These are phyloP conservation scores for Viscum album DNA, from an alignment of 177 flowering plant genomes.

Conservation along the genomic window DNA sequence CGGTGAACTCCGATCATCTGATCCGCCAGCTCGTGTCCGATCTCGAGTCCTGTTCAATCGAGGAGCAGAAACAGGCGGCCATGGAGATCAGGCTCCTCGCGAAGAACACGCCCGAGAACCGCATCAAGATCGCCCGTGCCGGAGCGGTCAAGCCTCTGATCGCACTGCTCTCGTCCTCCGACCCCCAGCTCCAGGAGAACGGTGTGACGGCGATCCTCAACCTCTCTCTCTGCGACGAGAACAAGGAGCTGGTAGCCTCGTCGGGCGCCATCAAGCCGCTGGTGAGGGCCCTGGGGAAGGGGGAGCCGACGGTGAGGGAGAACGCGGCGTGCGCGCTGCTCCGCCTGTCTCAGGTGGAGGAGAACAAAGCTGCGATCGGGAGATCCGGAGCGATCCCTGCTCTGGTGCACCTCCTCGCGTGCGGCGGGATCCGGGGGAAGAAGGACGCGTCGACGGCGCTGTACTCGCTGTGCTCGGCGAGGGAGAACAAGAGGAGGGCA, in stretches of 20 bases:
- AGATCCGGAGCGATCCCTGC: conserved; percentile 70
- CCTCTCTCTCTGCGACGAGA: conserved; percentile 78
- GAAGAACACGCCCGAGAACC: conserved; percentile 71
- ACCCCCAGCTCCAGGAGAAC: conserved; percentile 62
- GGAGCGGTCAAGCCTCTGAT: conserved; percentile 68
- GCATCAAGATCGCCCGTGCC: conserved; percentile 52
- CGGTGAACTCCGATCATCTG: conserved; percentile 55
- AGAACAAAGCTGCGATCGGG: conserved; percentile 56
- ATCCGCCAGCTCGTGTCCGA: conserved; percentile 53
- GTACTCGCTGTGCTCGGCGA: conserved; percentile 50
- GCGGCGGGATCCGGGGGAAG: conserved; percentile 57
- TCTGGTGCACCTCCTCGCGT: conserved; percentile 51
- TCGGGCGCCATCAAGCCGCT: conserved; percentile 73
- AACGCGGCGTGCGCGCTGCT: conserved; percentile 88
- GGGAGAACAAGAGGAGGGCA: conserved; percentile 69
- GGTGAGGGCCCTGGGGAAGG: conserved; percentile 43
- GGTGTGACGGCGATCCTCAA: conserved; percentile 84
- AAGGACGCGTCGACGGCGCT: conserved; percentile 83
- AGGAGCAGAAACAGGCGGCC: conserved; percentile 63
- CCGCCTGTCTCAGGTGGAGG: conserved; percentile 57
- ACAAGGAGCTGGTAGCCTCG: conserved; percentile 49
- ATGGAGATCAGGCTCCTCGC: conserved; percentile 73
- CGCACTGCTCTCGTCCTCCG: conserved; percentile 47
- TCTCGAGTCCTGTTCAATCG: conserved; percentile 49
- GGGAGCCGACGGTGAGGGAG: conserved; percentile 65